Percentiles rank a stretch among this genome's conserved stretches.
phyloP scores from a whole-genome alignment of 805 yeast species.

The Candida yuanshanica region DNA sequence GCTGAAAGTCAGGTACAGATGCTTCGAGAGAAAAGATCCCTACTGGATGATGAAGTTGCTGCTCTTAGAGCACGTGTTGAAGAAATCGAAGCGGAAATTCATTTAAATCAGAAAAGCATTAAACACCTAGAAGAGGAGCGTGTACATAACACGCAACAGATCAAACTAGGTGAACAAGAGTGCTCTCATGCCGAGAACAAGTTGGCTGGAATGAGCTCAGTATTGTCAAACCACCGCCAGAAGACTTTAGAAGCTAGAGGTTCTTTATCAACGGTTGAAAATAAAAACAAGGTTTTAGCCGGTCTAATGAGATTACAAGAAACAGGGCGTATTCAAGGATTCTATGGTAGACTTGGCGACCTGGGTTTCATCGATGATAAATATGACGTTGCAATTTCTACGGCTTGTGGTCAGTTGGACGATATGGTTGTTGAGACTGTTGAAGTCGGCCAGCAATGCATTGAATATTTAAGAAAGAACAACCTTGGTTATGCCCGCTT shows the following conservation, averaged over 20 bases:
- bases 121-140: slow-evolving; percentile 43
- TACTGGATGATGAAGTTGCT: slow-evolving; percentile 39
- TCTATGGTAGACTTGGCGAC: slow-evolving; percentile 88
- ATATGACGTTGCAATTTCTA: slow-evolving; percentile 90
- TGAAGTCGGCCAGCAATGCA: slow-evolving; percentile 67
- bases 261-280: slow-evolving; percentile 50
- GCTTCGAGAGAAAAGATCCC: slow-evolving; percentile 40
- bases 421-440: slow-evolving; percentile 87
- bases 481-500: slow-evolving; percentile 87
- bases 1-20: slow-evolving; percentile 61
- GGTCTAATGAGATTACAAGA: slow-evolving; percentile 65
- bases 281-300: slow-evolving; percentile 66
- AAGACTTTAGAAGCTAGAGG: slow-evolving; percentile 61
- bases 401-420: slow-evolving; percentile 88
- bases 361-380: slow-evolving; percentile 84
- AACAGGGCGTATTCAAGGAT: slow-evolving; percentile 80
- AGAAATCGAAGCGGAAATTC: slow-evolving; percentile 41
- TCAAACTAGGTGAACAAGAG: slow-evolving; percentile 52
- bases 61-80: slow-evolving; percentile 39
- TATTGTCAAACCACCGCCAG: slow-evolving; percentile 50
- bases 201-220: slow-evolving; percentile 48
- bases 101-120: slow-evolving; percentile 42
- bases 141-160: slow-evolving; percentile 45
- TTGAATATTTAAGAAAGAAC: slow-evolving; percentile 76
- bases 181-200: slow-evolving; percentile 42